Percentiles rank a stretch among this genome's conserved stretches.
Evolutionary conservation across 352 stramenopile genomes (phyloP).

Genomic region (Phytophthora hybrid): DNA sequence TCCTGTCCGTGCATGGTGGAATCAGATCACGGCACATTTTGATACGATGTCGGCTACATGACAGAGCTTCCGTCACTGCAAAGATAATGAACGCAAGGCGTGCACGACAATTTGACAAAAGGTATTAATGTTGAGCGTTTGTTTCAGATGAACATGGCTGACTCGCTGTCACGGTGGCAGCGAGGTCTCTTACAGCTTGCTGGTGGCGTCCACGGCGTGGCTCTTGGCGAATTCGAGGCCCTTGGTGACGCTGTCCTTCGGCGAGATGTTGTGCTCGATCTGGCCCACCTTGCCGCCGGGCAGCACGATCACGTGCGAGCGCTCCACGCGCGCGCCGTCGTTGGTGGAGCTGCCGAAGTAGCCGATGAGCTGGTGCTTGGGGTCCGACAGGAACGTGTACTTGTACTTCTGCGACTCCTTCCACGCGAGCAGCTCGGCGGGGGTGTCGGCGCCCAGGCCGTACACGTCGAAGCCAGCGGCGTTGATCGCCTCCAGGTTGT

Average conservation of each 20-base stretch:
- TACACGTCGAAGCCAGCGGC: conserved; percentile 84
- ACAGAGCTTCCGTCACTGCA: conserved; percentile 25
- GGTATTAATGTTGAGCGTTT: conserved; percentile 23
- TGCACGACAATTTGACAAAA: conserved; percentile 29
- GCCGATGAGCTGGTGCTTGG: conserved; percentile 76
- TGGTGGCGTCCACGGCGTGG: conserved; percentile 32
- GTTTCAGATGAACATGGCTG: conserved; percentile 29
- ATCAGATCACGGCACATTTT: not conserved
- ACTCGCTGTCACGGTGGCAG: conserved; percentile 12
- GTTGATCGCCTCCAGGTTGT: conserved; percentile 81
- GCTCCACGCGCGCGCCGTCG: conserved; percentile 68
- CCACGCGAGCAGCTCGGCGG: conserved; percentile 74
- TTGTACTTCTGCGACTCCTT: conserved; percentile 83
- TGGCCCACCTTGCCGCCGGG: conserved; percentile 79
- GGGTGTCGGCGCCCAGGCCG: conserved; percentile 77
- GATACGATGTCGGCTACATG: conserved; percentile 10
- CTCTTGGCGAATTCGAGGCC: conserved; percentile 72
- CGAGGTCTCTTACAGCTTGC: conserved; percentile 43
- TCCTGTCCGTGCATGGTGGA: conserved; percentile 17
- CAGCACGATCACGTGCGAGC: conserved; percentile 87
- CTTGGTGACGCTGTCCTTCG: conserved; percentile 85
- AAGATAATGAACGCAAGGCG: not conserved
- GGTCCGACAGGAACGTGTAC: conserved; percentile 86
- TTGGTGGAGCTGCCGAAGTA: conserved; percentile 83
- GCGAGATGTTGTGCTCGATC: conserved; percentile 75